Conservation (phyloP, 768 basidiomycete genomes). For the Lentinula detonsa region DNA sequence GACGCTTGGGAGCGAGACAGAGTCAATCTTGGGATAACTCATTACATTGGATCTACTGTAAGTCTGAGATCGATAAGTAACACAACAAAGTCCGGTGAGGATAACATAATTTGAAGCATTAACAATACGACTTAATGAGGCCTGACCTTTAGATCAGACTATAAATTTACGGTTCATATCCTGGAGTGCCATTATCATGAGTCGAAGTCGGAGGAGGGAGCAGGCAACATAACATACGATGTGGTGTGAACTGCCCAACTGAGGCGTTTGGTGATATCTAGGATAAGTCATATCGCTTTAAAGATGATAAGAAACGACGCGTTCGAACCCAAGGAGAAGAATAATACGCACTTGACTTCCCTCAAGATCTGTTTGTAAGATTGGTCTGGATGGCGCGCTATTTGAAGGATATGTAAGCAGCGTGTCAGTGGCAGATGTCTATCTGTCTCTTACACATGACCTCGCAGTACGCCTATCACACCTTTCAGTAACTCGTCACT, state of each 20-base stretch:
- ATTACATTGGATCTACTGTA: no score
- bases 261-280: slow-evolving; percentile 65
- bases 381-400: slow-evolving; percentile 40
- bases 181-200: not conserved
- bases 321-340: not conserved
- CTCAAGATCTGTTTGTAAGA: slow-evolving; percentile 59
- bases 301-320: not conserved
- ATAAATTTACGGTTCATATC: slow-evolving; percentile 9
- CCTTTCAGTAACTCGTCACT: not conserved
- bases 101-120: not conserved
- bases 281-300: slow-evolving; percentile 48
- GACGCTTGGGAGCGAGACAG: no score
- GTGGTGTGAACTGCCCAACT: slow-evolving; percentile 66
- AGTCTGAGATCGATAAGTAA: no score
- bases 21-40: no score
- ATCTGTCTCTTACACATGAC: slow-evolving; percentile 33
- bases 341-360: slow-evolving; percentile 41
- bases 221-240: slow-evolving; percentile 34
- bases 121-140: not conserved
- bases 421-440: not conserved
- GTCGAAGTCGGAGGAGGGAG: not conserved
- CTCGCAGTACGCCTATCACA: slow-evolving; percentile 52
- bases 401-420: not conserved
- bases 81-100: not conserved
- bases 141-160: not conserved